Conservation (phyloP, 768 basidiomycete genomes). For the Cystofilobasidium capitatum region DNA sequence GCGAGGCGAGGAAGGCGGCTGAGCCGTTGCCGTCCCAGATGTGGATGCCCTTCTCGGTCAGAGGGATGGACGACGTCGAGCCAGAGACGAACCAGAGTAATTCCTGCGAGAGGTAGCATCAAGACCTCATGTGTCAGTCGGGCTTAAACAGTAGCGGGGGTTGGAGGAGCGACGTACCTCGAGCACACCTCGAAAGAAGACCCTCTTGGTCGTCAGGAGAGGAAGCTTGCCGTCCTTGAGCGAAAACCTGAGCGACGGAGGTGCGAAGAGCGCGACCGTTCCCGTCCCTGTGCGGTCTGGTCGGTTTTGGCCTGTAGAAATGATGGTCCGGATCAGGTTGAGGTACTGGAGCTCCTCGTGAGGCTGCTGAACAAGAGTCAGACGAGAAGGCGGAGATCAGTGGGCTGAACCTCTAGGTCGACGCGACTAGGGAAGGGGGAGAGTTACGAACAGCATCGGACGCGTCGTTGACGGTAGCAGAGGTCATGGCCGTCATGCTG, state of each 20-base stretch:
- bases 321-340: slow-evolving; percentile 62
- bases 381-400: too few relatives aligned
- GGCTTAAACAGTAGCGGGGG: too few relatives aligned
- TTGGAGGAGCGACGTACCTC: slow-evolving; percentile 42
- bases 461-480: too few relatives aligned
- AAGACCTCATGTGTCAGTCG: background rate
- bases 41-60: slow-evolving; percentile 73
- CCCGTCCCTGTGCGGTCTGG: slow-evolving; percentile 93
- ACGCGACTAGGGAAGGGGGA: too few relatives aligned
- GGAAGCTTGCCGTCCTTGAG: slow-evolving; percentile 66
- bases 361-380: background rate
- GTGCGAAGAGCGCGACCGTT: slow-evolving; percentile 83
- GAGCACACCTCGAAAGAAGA: slow-evolving; percentile 79
- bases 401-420: too few relatives aligned
- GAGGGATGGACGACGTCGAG: slow-evolving; percentile 63
- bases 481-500: too few relatives aligned
- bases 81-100: slow-evolving; percentile 89
- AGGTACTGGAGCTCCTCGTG: slow-evolving; percentile 83
- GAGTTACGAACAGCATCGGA: too few relatives aligned
- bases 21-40: slow-evolving; percentile 99
- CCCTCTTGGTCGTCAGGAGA: slow-evolving; percentile 88
- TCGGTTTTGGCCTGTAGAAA: slow-evolving; percentile 64
- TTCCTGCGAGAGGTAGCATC: slow-evolving; percentile 44
- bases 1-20: slow-evolving; percentile 69
- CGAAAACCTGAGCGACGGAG: slow-evolving; percentile 79